phyloP scores from a whole-genome alignment of 2,329 filamentous ascomycete species.

The Domatiomyces catenatus region DNA sequence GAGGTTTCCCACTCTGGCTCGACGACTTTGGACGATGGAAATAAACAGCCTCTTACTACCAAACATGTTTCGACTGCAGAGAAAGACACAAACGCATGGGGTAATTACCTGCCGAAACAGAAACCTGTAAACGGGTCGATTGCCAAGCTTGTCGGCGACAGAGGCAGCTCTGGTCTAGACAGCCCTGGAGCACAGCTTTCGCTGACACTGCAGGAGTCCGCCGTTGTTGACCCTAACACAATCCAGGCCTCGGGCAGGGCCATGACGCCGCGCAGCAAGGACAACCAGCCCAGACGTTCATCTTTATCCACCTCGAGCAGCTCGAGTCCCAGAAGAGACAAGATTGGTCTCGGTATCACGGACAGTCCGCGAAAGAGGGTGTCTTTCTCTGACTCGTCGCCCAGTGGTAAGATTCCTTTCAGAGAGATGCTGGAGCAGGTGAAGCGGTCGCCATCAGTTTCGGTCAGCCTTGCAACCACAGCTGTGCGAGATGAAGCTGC shows the following conservation, averaged over 20 bases:
- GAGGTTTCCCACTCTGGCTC: background rate
- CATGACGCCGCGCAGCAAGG: conserved; percentile 1
- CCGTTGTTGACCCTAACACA: conserved; percentile 1
- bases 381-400: background rate
- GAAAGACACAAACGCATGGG: background rate
- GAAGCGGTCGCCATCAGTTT: background rate
- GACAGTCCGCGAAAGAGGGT: background rate
- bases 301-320: background rate
- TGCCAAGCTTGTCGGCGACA: background rate
- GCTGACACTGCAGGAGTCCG: conserved; percentile 9
- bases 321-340: background rate
- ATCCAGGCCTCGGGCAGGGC: background rate
- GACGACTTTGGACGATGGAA: background rate
- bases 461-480: background rate
- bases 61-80: background rate
- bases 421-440: background rate
- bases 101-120: background rate
- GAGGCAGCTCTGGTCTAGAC: conserved; percentile 5
- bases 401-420: conserved; percentile 1
- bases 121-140: background rate
- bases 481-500: no score
- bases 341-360: background rate
- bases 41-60: background rate
- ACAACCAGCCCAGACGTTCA: background rate
- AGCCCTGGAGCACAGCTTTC: conserved; percentile 15